Evolutionary conservation across 805 yeast genomes (phyloP), one percentile per base, ranked within the genome.

Genomic region (Saccharomyces kudriavzevii): DNA sequence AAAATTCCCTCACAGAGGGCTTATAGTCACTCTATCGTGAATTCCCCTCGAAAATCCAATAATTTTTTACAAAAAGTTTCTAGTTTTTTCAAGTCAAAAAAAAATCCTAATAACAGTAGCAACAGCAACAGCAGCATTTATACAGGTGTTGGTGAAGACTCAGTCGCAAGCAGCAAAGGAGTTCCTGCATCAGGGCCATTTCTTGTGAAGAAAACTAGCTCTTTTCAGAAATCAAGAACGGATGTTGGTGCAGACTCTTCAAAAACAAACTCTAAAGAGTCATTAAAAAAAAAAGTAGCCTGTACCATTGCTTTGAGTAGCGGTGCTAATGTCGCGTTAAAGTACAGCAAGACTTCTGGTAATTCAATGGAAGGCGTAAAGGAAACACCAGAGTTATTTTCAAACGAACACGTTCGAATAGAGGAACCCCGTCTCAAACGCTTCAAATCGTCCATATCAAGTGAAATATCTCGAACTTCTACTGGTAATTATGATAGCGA

Each of bases 31-130:
- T 35, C 43, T 35, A 35, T n/a, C 10, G 43, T 17, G 17, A 17
- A 17, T 17, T 35, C 43, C 8, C 43, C 43, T 35, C 43, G 24
- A 17, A 35, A 35, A 24, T 35, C 43, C 43, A 60, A 60, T 40
- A 66, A 64, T 22, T 61, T 72, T 45, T 65, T 72, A 20, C 62
- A 60, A 10, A 72, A 66, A 56, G 57, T 72, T 14, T 54, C 71
- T 3, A 69, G 70, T 28, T 60, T 72, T 28, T 71, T 70, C 62
- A 71, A 70, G 52, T 55, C 55, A 9, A 59, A 62, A 48, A 58
- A 57, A 31, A 46, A 51, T 25, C 53, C 30, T 26, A 54, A 51
- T 40, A 52, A 47, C 30, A 52, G 35, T 24, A 52, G 47, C 30
- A 52, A 43, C 20, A 51, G 26, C 14, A 47, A 5, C 2, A 40